Conservation (phyloP, 768 basidiomycete species). For the Lactarius hatsudake region DNA sequence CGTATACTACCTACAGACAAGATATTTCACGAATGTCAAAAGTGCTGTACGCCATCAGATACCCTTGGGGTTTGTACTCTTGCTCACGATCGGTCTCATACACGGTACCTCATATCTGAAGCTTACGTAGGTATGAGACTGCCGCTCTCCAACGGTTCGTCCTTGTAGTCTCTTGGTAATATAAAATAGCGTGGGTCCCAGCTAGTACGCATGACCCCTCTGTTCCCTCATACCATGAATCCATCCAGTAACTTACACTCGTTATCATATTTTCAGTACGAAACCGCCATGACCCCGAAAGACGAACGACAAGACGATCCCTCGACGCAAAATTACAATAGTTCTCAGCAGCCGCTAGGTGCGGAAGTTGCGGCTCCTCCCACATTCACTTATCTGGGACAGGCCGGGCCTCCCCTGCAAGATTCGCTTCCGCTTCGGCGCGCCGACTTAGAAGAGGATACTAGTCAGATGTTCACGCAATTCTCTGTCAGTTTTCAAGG, state of each 20-base stretch:
- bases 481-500: not conserved
- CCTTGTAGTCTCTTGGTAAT: slow-evolving; percentile 6
- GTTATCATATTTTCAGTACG: not conserved
- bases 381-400: not conserved
- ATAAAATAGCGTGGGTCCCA: slow-evolving; percentile 8
- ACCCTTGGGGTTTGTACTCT: not conserved
- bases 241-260: slow-evolving; percentile 3
- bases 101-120: not conserved
- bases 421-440: not conserved
- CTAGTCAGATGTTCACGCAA: not conserved
- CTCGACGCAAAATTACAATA: not conserved
- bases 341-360: slow-evolving; percentile 2
- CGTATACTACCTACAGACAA: not conserved
- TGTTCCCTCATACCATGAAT: slow-evolving; percentile 1
- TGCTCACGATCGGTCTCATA: not conserved
- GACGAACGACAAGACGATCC: not conserved
- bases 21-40: not conserved
- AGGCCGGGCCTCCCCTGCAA: not conserved
- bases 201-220: not conserved
- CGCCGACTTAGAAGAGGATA: not conserved
- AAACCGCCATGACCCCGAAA: not conserved
- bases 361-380: not conserved
- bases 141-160: not conserved
- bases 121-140: not conserved
- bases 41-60: not conserved